Evolutionary conservation across 495 filamentous ascomycete genomes (phyloP), one percentile per base, ranked within the genome.

Genomic region (Podospora tetraspora): DNA sequence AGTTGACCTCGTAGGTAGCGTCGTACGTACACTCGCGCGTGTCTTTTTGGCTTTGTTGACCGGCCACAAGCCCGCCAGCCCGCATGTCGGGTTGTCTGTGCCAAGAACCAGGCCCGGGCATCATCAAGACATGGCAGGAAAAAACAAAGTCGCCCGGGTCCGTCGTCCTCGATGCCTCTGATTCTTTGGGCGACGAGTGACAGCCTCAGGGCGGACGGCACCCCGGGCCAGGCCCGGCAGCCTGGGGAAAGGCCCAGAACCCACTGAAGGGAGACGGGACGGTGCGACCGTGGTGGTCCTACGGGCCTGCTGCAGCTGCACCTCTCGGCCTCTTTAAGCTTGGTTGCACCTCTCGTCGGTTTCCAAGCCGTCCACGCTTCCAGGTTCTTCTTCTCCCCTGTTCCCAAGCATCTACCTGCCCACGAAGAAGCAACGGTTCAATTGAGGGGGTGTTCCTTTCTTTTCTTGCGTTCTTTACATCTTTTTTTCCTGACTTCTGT

Each of bases 401-500:
- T 30, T 24, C 21, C 61, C 29, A 52, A 22, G 61, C 12, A 34
- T 43, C 34, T 23, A 59, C 57, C 23, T 23, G 4, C 57, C 22
- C 58, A 59, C 22, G 58, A 22, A 59, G 58, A 59, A 59, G 25
- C 21, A 59, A 59, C 21, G 19, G n/a, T 59, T 27, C 22, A 59
- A 59, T 59, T 25, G 58, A 62, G 24, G 60, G 29, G 60, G 60
- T 22, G 24, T 52, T 52, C 23, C 60, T 62, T 62, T 32, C 60
- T 32, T 62, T 62, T 62, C 60, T 29, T 74, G 60, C 66, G 66
- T 68, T 61, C 34, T 27, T 70, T 69, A 63, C 71, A 68, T 68
- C 64, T 68, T 74, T 69, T 69, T 66, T 71, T 70, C 67, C 62
- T 69, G 56, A 34, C 69, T 63, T 32, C 66, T 72, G 25, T 72